These are phyloP conservation scores for Scleroderma citrinum DNA, from an alignment of 768 basidiomycete genomes.

Conservation along the genomic window DNA sequence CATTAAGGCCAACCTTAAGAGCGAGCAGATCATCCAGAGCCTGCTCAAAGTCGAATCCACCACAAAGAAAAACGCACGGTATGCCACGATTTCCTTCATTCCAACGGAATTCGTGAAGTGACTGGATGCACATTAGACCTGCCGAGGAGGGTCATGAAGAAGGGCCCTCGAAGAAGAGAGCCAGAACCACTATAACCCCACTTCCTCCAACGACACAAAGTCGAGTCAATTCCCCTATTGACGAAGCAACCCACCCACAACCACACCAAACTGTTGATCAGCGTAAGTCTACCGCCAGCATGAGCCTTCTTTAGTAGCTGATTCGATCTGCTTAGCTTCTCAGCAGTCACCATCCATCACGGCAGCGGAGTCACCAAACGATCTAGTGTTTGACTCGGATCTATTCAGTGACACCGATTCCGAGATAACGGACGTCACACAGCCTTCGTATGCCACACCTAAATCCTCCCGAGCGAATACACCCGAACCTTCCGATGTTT, in stretches of 20 bases:
- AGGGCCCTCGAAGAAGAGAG: constrained; percentile 13
- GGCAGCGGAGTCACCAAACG: not conserved
- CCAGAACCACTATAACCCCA: not conserved
- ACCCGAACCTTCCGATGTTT: constrained; percentile 10
- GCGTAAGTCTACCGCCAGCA: not conserved
- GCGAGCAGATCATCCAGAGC: constrained; percentile 17
- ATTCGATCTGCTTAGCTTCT: not conserved
- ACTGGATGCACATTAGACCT: constrained; percentile 2
- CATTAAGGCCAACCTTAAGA: constrained; percentile 23
- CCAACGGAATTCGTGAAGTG: not conserved
- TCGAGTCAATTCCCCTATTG: not conserved
- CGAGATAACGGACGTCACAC: constrained; percentile 18
- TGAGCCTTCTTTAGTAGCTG: not conserved
- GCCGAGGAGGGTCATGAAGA: constrained; percentile 6
- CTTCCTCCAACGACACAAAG: not conserved
- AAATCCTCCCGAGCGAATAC: constrained; percentile 20
- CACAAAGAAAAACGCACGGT: constrained; percentile 9
- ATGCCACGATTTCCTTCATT: not conserved
- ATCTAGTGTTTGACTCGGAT: constrained; percentile 1
- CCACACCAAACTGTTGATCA: too few species aligned
- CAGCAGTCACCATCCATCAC: not conserved
- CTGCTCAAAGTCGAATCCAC: constrained; percentile 9
- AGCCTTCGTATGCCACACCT: constrained; percentile 15
- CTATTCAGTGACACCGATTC: constrained; percentile 18
- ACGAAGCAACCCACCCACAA: not conserved